Percentiles rank a stretch among this genome's conserved stretches.
These are phyloP conservation scores for Ampelocalamus luodianensis DNA, from an alignment of 176 grass and related monocot species.

Conservation along the genomic window DNA sequence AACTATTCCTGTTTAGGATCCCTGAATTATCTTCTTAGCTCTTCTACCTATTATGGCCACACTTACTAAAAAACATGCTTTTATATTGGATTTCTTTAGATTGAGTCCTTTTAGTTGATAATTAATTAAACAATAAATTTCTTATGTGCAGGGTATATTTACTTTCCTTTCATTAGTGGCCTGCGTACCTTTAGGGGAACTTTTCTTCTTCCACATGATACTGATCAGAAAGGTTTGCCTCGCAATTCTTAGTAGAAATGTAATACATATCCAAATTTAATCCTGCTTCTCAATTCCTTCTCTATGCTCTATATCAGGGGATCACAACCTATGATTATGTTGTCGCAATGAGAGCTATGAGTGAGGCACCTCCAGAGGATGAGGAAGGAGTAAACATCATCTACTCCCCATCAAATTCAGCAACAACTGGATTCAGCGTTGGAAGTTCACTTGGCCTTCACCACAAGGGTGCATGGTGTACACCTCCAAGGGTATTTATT, in stretches of 20 bases:
- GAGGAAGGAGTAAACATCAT: constrained; percentile 83
- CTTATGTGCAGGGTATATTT: constrained; percentile 73
- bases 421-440: constrained; percentile 88
- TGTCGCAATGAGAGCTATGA: constrained; percentile 98
- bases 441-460: constrained; percentile 90
- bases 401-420: constrained; percentile 95
- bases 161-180: constrained; percentile 85
- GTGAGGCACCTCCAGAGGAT: constrained; percentile 76
- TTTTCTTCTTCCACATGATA: constrained; percentile 99
- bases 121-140: constrained; percentile 43
- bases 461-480: constrained; percentile 97
- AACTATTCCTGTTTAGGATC: constrained; percentile 23
- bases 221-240: constrained; percentile 87
- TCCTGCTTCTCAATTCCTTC: constrained; percentile 21
- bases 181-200: constrained; percentile 84
- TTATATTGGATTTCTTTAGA: constrained; percentile 12
- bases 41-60: constrained; percentile 9
- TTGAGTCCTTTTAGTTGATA: constrained; percentile 5
- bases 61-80: constrained; percentile 5
- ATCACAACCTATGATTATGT: constrained; percentile 99
- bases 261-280: constrained; percentile 23
- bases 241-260: constrained; percentile 20
- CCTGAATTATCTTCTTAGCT: constrained; percentile 26
- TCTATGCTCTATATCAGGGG: constrained; percentile 62
- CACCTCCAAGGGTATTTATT: constrained; percentile 95